Evolutionary conservation across 2,329 filamentous ascomycete genomes (phyloP).

Genomic region (Aspergillus brasiliensis): DNA sequence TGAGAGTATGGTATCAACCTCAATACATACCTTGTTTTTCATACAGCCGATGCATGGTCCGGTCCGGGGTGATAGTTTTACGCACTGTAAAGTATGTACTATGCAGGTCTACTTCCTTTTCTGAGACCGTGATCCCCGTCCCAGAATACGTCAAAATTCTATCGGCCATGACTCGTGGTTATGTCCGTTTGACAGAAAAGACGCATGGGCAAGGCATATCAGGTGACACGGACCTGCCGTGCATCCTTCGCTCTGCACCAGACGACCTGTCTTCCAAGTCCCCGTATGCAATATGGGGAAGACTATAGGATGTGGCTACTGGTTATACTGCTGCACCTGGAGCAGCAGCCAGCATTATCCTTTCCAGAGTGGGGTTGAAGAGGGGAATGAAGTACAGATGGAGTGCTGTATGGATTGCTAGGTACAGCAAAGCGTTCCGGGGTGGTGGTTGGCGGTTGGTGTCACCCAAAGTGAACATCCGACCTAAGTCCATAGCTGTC

Average conservation of each 20-base stretch:
- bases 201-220: background rate
- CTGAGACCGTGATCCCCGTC: background rate
- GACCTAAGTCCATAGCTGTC: background rate
- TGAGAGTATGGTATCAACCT: background rate
- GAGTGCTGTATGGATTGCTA: background rate
- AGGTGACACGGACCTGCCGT: constrained; percentile 1
- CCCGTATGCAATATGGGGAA: background rate
- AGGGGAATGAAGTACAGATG: background rate
- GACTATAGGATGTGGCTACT: background rate
- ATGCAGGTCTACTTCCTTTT: background rate
- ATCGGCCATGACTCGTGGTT: background rate
- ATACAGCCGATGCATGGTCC: background rate
- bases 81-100: background rate
- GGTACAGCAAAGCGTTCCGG: background rate
- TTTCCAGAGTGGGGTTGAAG: background rate
- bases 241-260: background rate
- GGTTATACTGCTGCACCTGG: background rate
- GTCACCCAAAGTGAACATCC: background rate
- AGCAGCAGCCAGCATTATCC: background rate
- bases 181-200: background rate
- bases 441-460: background rate
- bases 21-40: too few species aligned
- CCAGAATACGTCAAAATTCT: background rate
- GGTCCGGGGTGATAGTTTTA: background rate
- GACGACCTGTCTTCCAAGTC: background rate